Evolutionary conservation across 208 protist species (phyloP), one percentile per base, ranked within the genome.

Genomic region (Acanthamoeba sp.): DNA sequence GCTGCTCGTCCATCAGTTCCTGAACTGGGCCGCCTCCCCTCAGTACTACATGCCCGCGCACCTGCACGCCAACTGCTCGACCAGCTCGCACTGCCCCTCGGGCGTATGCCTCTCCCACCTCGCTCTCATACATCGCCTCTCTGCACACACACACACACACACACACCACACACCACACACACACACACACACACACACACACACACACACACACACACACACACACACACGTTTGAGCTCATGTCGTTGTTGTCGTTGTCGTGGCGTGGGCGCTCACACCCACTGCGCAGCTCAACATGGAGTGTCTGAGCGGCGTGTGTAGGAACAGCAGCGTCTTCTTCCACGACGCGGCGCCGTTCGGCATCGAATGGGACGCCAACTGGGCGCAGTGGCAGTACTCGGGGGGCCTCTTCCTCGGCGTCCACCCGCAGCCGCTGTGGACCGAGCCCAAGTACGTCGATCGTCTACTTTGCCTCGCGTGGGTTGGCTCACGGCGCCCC

Each of bases 271-370:
- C 52, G 22, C n/a, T 32, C 12, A n/a, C n/a, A n/a, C n/a, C n/a
- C n/a, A 45, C 27, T 80, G 45, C 5, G 45, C 45, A 91, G 84
- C 55, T 71, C 14, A 71, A 71, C 50, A 91, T 91, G 84, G 38
- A 50, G 55, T 91, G 84, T 38, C 20, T 91, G 48, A 91, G 50
- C 34, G 55, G 59, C 20, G 84, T 91, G 84, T 91, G 84, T 12
- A 42, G 50, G 57, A 64, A 91, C 57, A 42, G 52, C 52, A 91
- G 38, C 24, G 84, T 91, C 27, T 91, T 50, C 59, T 91, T 73
- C 84, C 84, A 91, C 84, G 84, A 91, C 12, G 84, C 84, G 34
- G 18, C 59, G 29, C 59, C 84, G 24, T 50, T 71, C 4, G 84
- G 84, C 18, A 7, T 91, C 34, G 12, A 66, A 6, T 91, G 59